A percentile compares a stretch with the other conserved stretches of the same genome.
These are phyloP conservation scores for Tilletia indica DNA, from an alignment of 1,284 basidiomycete genomes.

Conservation along the genomic window DNA sequence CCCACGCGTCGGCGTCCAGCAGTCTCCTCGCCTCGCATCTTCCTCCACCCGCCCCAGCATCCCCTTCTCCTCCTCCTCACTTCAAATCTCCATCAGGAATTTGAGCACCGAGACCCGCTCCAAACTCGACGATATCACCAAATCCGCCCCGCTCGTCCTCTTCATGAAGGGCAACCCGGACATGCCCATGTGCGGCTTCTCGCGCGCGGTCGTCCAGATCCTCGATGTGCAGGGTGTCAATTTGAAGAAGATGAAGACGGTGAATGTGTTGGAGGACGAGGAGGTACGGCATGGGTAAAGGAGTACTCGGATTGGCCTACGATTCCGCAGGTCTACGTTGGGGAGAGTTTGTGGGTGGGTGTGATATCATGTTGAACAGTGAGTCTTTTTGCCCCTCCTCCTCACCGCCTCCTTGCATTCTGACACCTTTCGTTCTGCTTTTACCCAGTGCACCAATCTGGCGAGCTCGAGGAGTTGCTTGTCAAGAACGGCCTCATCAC, in stretches of 20 bases:
- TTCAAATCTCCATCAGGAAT: background rate
- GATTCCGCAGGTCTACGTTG: constrained; percentile 90
- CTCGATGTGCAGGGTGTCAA: constrained; percentile 84
- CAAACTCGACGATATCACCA: constrained; percentile 62
- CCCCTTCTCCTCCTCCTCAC: background rate
- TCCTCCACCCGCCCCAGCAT: background rate
- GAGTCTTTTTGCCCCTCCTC: constrained; percentile 57
- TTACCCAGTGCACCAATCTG: constrained; percentile 79
- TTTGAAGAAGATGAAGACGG: constrained; percentile 61
- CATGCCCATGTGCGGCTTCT: constrained; percentile 80
- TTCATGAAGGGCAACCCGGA: constrained; percentile 88
- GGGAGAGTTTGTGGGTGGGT: constrained; percentile 96
- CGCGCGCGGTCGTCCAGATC: constrained; percentile 85
- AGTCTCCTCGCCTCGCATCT: no score
- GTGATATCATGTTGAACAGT: constrained; percentile 91
- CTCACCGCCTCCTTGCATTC: background rate
- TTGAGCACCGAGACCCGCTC: constrained; percentile 59
- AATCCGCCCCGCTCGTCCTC: constrained; percentile 73
- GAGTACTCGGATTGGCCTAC: constrained; percentile 97
- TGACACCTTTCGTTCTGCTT: background rate
- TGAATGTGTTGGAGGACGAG: constrained; percentile 82
- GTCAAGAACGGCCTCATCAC: constrained; percentile 48
- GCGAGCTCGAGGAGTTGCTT: constrained; percentile 83
- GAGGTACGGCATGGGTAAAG: constrained; percentile 85
- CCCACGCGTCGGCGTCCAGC: no score